Conservation (phyloP, 31 red algal species). For the Asparagopsis taxiformis region DNA sequence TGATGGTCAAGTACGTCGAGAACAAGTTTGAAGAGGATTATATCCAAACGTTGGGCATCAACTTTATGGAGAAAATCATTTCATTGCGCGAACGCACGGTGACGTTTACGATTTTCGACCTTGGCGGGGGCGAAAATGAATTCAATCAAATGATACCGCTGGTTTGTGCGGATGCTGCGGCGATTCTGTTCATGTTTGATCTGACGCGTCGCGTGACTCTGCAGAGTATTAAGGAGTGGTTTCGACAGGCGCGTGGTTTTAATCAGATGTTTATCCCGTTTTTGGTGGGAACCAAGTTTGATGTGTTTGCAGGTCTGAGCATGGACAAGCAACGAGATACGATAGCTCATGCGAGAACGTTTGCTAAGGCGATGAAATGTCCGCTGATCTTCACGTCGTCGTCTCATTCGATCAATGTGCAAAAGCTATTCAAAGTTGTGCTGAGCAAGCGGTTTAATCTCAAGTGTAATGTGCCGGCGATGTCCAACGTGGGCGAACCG, state of each 20-base stretch:
- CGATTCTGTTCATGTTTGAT: constrained; percentile 98
- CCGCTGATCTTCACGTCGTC: constrained; percentile 90
- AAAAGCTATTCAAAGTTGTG: constrained; percentile 95
- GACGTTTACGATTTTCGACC: constrained; percentile 93
- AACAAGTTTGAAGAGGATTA: constrained; percentile 98
- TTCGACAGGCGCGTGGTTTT: constrained; percentile 83
- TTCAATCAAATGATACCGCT: constrained; percentile 95
- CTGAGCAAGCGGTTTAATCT: constrained; percentile 88
- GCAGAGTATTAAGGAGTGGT: constrained; percentile 92
- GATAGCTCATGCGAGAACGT: constrained; percentile 82
- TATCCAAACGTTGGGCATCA: constrained; percentile 97
- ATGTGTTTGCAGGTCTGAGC: constrained; percentile 70
- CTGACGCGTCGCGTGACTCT: constrained; percentile 84
- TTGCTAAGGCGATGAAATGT: constrained; percentile 93
- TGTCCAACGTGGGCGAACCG: constrained; percentile 81
- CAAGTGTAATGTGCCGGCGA: constrained; percentile 63
- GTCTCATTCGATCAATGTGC: constrained; percentile 93
- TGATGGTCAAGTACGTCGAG: constrained; percentile 98
- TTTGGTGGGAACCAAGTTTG: constrained; percentile 95
- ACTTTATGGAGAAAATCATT: constrained; percentile 97
- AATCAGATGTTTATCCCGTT: constrained; percentile 90
- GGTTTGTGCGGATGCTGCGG: constrained; percentile 84
- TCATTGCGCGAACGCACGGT: constrained; percentile 77
- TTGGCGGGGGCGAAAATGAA: constrained; percentile 91
- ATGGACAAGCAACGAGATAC: constrained; percentile 85